These are phyloP conservation scores for Entomortierella parvispora DNA, from an alignment of 192 early-diverging fungal genomes.

Conservation along the genomic window DNA sequence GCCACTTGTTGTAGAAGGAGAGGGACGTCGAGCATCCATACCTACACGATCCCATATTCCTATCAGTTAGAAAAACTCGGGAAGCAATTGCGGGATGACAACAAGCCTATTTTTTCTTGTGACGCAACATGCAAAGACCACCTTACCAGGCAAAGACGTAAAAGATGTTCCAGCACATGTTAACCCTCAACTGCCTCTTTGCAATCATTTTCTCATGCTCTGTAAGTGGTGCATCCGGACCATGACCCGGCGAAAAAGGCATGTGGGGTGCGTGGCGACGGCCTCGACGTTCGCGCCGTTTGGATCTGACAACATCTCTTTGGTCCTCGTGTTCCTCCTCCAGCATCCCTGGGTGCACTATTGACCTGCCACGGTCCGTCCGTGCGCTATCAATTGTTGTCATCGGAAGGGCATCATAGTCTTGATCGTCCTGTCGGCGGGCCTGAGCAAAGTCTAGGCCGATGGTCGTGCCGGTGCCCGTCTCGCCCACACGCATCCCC, in stretches of 20 bases:
- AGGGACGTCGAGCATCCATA: conserved; percentile 68
- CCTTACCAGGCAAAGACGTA: conserved; percentile 61
- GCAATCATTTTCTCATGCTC: conserved; percentile 26
- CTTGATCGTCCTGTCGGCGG: neutral
- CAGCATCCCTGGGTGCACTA: neutral
- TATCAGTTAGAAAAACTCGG: neutral
- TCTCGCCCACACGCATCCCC: conserved; percentile 50
- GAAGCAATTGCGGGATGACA: neutral
- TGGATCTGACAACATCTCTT: neutral
- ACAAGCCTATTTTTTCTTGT: neutral
- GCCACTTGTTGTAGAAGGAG: conserved; percentile 94
- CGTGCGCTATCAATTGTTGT: conserved; percentile 11
- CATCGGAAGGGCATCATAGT: conserved; percentile 38
- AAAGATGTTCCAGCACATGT: conserved; percentile 49
- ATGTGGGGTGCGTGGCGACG: neutral
- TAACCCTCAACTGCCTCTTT: conserved; percentile 23
- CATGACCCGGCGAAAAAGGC: conserved; percentile 4
- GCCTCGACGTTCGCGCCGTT: neutral
- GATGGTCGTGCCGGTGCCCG: conserved; percentile 50
- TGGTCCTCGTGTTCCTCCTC: neutral
- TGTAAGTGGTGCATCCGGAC: conserved; percentile 18
- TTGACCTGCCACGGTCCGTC: neutral
- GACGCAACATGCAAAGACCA: neutral
- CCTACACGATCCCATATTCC: conserved; percentile 60
- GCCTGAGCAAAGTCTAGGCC: conserved; percentile 33